These are phyloP conservation scores for Hortaea sp. DNA, from an alignment of 2,329 filamentous ascomycete genomes.

Conservation along the genomic window DNA sequence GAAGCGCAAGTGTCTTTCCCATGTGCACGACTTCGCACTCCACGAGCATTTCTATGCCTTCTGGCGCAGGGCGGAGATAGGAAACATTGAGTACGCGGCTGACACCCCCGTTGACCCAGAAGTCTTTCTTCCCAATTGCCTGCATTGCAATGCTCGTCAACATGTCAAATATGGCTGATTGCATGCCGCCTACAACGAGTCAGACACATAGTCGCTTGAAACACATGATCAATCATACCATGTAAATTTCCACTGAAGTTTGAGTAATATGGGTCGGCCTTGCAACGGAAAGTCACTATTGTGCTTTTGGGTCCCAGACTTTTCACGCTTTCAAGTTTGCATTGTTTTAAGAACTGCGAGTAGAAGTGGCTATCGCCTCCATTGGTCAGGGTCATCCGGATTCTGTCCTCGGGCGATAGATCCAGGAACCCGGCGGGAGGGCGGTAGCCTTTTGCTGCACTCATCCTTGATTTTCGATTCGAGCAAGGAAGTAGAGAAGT, in stretches of 20 bases:
- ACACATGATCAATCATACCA: conserved; percentile 21
- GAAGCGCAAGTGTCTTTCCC: conserved; percentile 31
- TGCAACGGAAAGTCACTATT: conserved; percentile 34
- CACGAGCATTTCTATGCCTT: conserved; percentile 31
- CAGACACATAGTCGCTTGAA: background rate
- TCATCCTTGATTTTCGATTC: background rate
- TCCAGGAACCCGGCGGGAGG: conserved; percentile 8
- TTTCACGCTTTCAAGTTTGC: conserved; percentile 21
- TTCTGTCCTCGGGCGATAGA: conserved; percentile 14
- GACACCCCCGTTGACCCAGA: conserved; percentile 37
- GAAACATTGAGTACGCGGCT: conserved; percentile 34
- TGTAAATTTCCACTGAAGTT: conserved; percentile 42
- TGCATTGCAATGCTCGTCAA: conserved; percentile 32
- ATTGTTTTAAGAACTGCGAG: conserved; percentile 12
- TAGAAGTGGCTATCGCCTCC: conserved; percentile 6
- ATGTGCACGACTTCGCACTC: conserved; percentile 36
- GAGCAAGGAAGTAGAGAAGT: conserved; percentile 5
- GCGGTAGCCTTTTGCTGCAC: background rate
- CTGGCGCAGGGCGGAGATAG: conserved; percentile 33
- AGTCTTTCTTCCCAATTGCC: conserved; percentile 18
- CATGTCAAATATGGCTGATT: conserved; percentile 44
- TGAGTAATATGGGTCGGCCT: conserved; percentile 33
- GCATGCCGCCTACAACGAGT: conserved; percentile 11
- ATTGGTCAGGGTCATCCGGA: conserved; percentile 10
- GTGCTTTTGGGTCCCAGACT: conserved; percentile 27